Evolutionary conservation across 2,329 filamentous ascomycete genomes (phyloP).

Genomic region (Zymoseptoria crescenta): DNA sequence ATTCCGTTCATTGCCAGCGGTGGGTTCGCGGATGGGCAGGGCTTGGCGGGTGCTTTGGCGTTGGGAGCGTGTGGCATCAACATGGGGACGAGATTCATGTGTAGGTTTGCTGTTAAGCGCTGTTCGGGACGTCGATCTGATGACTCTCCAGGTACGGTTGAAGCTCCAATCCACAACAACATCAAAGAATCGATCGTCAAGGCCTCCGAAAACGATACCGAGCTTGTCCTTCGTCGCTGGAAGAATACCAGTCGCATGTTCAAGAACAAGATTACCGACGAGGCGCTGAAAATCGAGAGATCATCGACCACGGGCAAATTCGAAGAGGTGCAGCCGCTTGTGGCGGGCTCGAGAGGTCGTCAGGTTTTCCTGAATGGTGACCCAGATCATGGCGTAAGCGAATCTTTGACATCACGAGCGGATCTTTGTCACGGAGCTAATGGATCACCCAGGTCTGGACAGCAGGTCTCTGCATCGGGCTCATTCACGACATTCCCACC

Average conservation of each 20-base stretch:
- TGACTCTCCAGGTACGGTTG: constrained; percentile 39
- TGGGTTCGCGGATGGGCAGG: constrained; percentile 87
- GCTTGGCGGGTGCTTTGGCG: constrained; percentile 78
- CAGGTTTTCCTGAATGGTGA: constrained; percentile 93
- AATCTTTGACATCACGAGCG: not conserved
- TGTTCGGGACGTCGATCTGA: not conserved
- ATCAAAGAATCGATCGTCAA: constrained; percentile 88
- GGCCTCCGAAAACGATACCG: constrained; percentile 80
- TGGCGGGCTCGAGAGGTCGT: constrained; percentile 80
- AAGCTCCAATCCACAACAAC: constrained; percentile 81
- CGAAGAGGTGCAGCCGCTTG: constrained; percentile 71
- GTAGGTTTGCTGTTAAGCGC: constrained; percentile 50
- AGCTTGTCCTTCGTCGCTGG: constrained; percentile 79
- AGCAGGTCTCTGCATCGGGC: constrained; percentile 79
- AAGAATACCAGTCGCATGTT: constrained; percentile 83
- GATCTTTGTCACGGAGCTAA: constrained; percentile 28
- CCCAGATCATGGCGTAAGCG: constrained; percentile 74
- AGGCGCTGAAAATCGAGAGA: constrained; percentile 72
- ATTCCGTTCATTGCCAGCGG: constrained; percentile 90
- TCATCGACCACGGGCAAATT: constrained; percentile 80
- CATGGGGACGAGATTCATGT: constrained; percentile 97
- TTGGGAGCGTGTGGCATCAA: constrained; percentile 90
- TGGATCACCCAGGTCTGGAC: constrained; percentile 67
- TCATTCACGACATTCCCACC: constrained; percentile 43
- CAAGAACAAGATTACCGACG: constrained; percentile 75